A percentile compares a stretch with the other conserved stretches of the same genome.
Conservation (phyloP, 2,329 filamentous ascomycete genomes). For the Emericellopsis cladophorae region DNA sequence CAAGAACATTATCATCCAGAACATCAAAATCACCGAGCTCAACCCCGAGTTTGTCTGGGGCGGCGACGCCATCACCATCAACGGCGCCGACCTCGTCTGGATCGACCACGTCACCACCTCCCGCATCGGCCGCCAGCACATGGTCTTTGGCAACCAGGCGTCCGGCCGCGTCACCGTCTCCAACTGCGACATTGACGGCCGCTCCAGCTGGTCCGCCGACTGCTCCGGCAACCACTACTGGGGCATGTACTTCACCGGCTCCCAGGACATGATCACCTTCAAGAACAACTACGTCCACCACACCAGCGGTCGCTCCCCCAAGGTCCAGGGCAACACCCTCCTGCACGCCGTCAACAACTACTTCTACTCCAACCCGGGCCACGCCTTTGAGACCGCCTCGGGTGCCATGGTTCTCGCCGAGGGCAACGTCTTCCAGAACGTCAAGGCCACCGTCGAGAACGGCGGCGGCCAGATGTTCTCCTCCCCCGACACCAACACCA, state of each 20-base stretch:
- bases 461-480: conserved; percentile 6
- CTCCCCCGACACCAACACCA: conserved; percentile 7
- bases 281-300: conserved; percentile 22
- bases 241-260: conserved; percentile 17
- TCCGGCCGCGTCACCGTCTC: conserved; percentile 45
- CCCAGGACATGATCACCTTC: conserved; percentile 10
- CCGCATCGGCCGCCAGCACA: conserved; percentile 1
- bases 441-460: conserved; percentile 22
- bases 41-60: conserved; percentile 48
- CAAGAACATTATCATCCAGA: conserved; percentile 48
- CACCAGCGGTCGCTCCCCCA: conserved; percentile 42
- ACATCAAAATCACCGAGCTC: conserved; percentile 39
- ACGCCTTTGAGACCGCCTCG: conserved; percentile 35
- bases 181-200: conserved; percentile 46
- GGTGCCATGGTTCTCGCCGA: conserved; percentile 28
- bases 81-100: conserved; percentile 32
- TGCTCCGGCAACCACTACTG: conserved; percentile 19
- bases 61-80: conserved; percentile 42
- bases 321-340: conserved; percentile 41
- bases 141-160: conserved; percentile 16
- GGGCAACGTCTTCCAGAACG: conserved; percentile 46
- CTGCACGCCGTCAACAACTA: conserved; percentile 52
- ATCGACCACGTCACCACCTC: conserved; percentile 39
- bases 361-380: conserved; percentile 39
- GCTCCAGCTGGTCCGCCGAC: conserved; percentile 19